These are phyloP conservation scores for Porphyrellus cyaneotinctus DNA, from an alignment of 768 basidiomycete genomes.

Conservation along the genomic window DNA sequence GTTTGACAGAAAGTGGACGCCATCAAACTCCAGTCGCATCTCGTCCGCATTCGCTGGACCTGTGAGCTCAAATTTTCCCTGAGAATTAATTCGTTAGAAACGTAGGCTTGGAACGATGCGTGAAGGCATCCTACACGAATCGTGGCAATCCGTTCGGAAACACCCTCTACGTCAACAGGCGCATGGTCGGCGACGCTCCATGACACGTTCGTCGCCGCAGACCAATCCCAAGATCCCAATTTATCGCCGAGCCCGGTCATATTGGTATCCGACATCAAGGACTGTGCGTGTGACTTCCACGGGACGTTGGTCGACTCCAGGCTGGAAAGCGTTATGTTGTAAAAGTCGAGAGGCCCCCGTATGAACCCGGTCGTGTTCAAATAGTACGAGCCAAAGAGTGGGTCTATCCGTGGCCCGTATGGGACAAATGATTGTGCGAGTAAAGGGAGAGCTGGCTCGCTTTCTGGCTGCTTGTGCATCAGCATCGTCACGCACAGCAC, in stretches of 20 bases:
- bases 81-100: background rate
- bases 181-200: constrained; percentile 64
- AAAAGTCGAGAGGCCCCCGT: constrained; percentile 54
- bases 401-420: constrained; percentile 42
- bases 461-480: constrained; percentile 41
- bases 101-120: background rate
- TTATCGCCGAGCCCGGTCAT: constrained; percentile 46
- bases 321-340: constrained; percentile 57
- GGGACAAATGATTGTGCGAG: constrained; percentile 50
- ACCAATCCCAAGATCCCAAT: constrained; percentile 69
- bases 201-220: constrained; percentile 54
- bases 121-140: constrained; percentile 53
- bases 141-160: constrained; percentile 48
- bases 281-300: constrained; percentile 51
- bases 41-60: constrained; percentile 51
- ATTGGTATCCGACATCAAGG: constrained; percentile 48
- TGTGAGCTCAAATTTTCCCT: constrained; percentile 74
- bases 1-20: constrained; percentile 67
- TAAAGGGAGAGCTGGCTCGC: constrained; percentile 39
- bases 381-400: constrained; percentile 55
- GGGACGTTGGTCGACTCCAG: constrained; percentile 34
- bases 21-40: constrained; percentile 68
- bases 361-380: constrained; percentile 77
- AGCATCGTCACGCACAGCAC: background rate
- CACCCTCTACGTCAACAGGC: constrained; percentile 35